Evolutionary conservation across 441 rosid species (phyloP), one percentile per base, ranked within the genome.

Genomic region (Adansonia madagascariensis): DNA sequence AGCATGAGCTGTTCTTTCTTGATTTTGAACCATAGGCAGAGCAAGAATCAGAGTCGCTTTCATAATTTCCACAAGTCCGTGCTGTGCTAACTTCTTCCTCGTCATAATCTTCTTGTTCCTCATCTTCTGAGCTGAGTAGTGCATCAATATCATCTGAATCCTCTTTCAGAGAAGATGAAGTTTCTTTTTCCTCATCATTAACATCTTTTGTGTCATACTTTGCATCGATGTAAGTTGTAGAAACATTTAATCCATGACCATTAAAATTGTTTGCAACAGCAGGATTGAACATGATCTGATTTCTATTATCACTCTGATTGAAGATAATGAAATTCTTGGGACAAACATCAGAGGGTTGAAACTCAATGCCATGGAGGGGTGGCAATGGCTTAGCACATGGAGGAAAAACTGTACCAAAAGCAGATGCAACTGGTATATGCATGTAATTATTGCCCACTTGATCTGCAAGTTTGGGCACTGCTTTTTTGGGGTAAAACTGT

Each of bases 71-170:
- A 71, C 72, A 78, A 71, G 87, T 81, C 67, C 95, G 86, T 14
- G 90, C 96, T 0, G 97, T 92, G 88, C 97, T 92, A 64, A 90
- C 86, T 77, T 90, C 97, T 63, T 90, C 97, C 66, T 90, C 92
- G 12, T 89, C 89, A 17, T 77, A 86, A 4, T 82, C 97, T 4
- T 87, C 90, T 56, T 82, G 80, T n/a, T 86, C 88, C 8, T 86
- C 93, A 31, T 89, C 92, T 76, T 90, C 97, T 73, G 81, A 77
- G 88, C 93, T 91, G 87, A 94, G 77, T 73, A 94, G 85, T 0
- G 93, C 97, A 86, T 94, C 95, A 61, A 94, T 94, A 80, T 94
- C 98, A 81, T 86, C 93, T 7, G 97, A 90, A 89, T 94, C 96
- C 78, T 92, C 97, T 80, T 88, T 86, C 59, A 81, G 72, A 73